Conservation (phyloP, 1,284 basidiomycete species). For the Ustilago sp. region DNA sequence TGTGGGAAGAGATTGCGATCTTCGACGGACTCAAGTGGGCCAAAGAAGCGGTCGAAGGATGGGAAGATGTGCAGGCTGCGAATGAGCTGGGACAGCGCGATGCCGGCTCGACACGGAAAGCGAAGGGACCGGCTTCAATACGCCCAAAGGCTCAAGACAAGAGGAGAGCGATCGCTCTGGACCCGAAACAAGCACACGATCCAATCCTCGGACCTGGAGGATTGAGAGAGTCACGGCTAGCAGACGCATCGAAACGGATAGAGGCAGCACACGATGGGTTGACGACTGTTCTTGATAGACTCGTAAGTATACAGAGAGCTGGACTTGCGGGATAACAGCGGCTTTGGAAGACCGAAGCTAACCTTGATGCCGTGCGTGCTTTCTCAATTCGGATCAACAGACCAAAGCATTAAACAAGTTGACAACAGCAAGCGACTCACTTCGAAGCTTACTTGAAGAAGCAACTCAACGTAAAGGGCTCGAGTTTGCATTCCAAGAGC, state of each 20-base stretch:
- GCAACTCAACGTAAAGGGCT: conserved; percentile 44
- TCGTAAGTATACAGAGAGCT: conserved; percentile 32
- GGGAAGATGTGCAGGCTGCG: conserved; percentile 53
- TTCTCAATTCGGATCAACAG: conserved; percentile 12
- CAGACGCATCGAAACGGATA: conserved; percentile 29
- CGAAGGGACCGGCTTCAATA: conserved; percentile 13
- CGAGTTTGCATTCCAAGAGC: conserved; percentile 48
- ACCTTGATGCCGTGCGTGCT: not conserved
- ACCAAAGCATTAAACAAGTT: conserved; percentile 46
- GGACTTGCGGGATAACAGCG: not conserved
- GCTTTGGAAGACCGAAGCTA: not conserved
- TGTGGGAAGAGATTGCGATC: conserved; percentile 61
- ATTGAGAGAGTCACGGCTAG: conserved; percentile 34
- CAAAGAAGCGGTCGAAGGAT: conserved; percentile 46
- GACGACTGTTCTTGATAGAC: conserved; percentile 29
- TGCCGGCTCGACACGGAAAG: conserved; percentile 17
- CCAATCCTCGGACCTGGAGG: conserved; percentile 37
- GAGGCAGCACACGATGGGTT: conserved; percentile 41
- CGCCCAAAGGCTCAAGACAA: conserved; percentile 24
- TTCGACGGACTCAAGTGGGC: conserved; percentile 63
- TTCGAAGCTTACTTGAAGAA: conserved; percentile 43
- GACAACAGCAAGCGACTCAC: conserved; percentile 38
- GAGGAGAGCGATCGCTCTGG: conserved; percentile 26
- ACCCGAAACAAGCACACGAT: conserved; percentile 31
- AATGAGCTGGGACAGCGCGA: conserved; percentile 31